These are phyloP conservation scores for Metschnikowia santaceciliae DNA, from an alignment of 805 yeast genomes.

Conservation along the genomic window DNA sequence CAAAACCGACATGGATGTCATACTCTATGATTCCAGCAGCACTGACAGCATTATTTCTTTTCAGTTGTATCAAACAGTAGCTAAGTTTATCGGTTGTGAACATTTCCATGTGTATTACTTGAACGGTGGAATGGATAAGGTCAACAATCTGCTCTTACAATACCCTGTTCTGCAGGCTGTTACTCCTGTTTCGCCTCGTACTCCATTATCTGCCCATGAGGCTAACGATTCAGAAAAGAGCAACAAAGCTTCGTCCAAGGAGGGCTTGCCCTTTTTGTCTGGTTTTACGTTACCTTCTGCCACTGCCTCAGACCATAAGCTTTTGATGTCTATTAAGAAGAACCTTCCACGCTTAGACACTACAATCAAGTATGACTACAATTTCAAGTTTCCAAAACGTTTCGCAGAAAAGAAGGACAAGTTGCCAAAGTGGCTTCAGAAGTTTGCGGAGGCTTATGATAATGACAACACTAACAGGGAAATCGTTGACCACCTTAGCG, in stretches of 20 bases:
- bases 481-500: conserved; percentile 23
- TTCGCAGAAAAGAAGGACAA: conserved; percentile 12
- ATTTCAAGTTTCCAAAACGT: conserved; percentile 22
- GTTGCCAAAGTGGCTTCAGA: conserved; percentile 34
- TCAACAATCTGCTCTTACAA: conserved; percentile 11
- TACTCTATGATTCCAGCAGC: conserved; percentile 35
- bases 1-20: conserved; percentile 17
- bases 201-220: conserved; percentile 9
- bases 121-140: conserved; percentile 26
- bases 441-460: conserved; percentile 18
- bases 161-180: conserved; percentile 10
- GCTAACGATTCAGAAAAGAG: neutral
- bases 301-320: conserved; percentile 32
- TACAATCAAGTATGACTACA: conserved; percentile 18
- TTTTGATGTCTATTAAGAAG: conserved; percentile 34
- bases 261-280: conserved; percentile 23
- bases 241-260: neutral
- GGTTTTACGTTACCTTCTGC: conserved; percentile 43
- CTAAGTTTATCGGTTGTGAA: conserved; percentile 24
- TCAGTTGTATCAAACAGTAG: conserved; percentile 32
- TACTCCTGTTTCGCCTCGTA: conserved; percentile 10
- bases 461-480: conserved; percentile 15
- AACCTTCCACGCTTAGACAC: conserved; percentile 27
- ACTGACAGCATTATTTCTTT: conserved; percentile 18
- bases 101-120: conserved; percentile 22